These are phyloP conservation scores for Pleurotus giganteus DNA, from an alignment of 768 basidiomycete species.

Conservation along the genomic window DNA sequence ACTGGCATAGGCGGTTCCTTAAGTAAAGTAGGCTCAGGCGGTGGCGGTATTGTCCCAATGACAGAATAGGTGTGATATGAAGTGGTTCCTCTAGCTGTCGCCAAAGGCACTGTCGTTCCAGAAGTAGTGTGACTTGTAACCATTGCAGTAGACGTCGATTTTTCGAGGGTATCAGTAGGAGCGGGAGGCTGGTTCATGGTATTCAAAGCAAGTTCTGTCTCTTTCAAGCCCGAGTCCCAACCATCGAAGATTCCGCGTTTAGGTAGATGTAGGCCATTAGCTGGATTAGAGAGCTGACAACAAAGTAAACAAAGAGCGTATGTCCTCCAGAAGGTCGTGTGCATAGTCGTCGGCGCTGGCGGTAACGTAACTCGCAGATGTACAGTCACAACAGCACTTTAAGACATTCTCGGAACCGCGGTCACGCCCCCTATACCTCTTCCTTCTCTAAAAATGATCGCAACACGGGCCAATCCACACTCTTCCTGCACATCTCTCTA, in stretches of 20 bases:
- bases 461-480: conserved; percentile 50
- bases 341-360: not conserved
- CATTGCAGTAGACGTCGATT: not conserved
- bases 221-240: not conserved
- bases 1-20: conserved; percentile 8
- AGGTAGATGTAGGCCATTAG: not conserved
- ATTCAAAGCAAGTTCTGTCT: not conserved
- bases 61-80: conserved; percentile 8
- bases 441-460: conserved; percentile 16
- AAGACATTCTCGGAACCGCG: not conserved
- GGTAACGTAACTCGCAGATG: not conserved
- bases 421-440: no score
- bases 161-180: not conserved
- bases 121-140: conserved; percentile 1
- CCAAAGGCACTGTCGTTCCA: conserved; percentile 6
- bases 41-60: not conserved
- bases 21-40: not conserved
- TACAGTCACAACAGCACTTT: no score
- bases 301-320: conserved; percentile 7
- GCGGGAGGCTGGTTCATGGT: not conserved
- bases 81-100: conserved; percentile 3
- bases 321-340: not conserved
- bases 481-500: conserved; percentile 64
- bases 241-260: conserved; percentile 2
- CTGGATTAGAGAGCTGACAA: not conserved